phyloP scores from a whole-genome alignment of 768 basidiomycete genomes.

The Xerocomus potaroensis region DNA sequence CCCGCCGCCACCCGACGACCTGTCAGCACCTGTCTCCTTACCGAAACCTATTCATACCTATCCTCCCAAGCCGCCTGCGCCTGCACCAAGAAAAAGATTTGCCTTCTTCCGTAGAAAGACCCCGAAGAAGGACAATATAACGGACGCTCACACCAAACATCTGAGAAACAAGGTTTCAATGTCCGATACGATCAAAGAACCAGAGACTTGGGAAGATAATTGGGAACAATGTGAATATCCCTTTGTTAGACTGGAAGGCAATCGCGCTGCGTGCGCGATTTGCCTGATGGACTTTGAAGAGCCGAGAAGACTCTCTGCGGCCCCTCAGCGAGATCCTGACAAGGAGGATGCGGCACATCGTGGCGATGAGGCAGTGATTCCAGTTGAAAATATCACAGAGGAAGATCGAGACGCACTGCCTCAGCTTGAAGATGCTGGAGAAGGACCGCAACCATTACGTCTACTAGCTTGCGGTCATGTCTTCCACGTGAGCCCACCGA shows the following conservation, averaged over 20 bases:
- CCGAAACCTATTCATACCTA: slow-evolving; percentile 53
- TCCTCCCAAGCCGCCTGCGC: slow-evolving; percentile 49
- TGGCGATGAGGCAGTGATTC: slow-evolving; percentile 25
- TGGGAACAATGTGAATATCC: slow-evolving; percentile 79
- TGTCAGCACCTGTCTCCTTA: slow-evolving; percentile 34
- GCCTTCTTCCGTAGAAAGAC: slow-evolving; percentile 42
- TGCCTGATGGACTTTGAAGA: slow-evolving; percentile 84
- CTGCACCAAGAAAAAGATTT: slow-evolving; percentile 42
- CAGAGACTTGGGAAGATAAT: slow-evolving; percentile 66
- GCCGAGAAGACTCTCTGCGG: slow-evolving; percentile 40
- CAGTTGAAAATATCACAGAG: slow-evolving; percentile 36
- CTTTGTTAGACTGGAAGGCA: slow-evolving; percentile 76
- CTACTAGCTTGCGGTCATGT: slow-evolving; percentile 79
- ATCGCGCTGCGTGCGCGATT: slow-evolving; percentile 81
- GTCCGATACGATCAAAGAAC: slow-evolving; percentile 23
- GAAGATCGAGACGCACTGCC: slow-evolving; percentile 41
- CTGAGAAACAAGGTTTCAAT: slow-evolving; percentile 8
- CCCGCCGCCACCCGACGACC: slow-evolving; percentile 63
- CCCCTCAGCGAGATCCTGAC: slow-evolving; percentile 29
- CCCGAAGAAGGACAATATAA: slow-evolving; percentile 22
- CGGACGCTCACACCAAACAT: slow-evolving; percentile 14
- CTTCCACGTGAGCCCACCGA: slow-evolving; percentile 66
- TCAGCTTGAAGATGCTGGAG: slow-evolving; percentile 66
- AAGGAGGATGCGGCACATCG: slow-evolving; percentile 11
- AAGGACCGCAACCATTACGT: slow-evolving; percentile 72